These are phyloP conservation scores for Solanum habrochaites DNA, from an alignment of 257 asterid genomes.

Conservation along the genomic window DNA sequence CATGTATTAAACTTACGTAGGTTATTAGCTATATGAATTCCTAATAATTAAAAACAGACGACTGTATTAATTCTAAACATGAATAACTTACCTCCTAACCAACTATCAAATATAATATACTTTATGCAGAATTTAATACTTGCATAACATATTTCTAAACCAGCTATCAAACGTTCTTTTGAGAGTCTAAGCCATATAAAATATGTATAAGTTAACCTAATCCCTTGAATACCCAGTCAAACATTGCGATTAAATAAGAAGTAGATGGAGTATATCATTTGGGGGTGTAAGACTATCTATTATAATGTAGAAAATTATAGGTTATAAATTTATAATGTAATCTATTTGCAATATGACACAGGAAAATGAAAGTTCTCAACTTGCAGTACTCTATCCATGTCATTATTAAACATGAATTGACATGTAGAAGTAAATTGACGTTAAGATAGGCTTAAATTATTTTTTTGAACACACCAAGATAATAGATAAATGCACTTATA, in stretches of 20 bases:
- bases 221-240: neutral
- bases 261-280: neutral
- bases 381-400: neutral
- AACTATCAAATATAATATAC: neutral
- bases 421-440: neutral
- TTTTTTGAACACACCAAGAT: neutral
- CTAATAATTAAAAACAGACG: too few relatives aligned
- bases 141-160: neutral
- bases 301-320: neutral
- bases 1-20: neutral
- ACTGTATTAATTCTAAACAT: neutral
- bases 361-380: neutral
- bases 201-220: neutral
- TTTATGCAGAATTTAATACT: neutral
- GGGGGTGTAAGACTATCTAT: neutral
- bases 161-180: neutral
- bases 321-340: neutral
- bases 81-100: neutral
- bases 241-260: neutral
- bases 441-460: neutral
- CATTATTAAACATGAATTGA: neutral
- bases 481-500: neutral
- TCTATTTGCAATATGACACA: neutral
- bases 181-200: neutral
- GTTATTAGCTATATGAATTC: neutral